Base-by-base conservation (phyloP, 1,139 yeast species). In the Debaryomycetaceae sp. region DNA sequence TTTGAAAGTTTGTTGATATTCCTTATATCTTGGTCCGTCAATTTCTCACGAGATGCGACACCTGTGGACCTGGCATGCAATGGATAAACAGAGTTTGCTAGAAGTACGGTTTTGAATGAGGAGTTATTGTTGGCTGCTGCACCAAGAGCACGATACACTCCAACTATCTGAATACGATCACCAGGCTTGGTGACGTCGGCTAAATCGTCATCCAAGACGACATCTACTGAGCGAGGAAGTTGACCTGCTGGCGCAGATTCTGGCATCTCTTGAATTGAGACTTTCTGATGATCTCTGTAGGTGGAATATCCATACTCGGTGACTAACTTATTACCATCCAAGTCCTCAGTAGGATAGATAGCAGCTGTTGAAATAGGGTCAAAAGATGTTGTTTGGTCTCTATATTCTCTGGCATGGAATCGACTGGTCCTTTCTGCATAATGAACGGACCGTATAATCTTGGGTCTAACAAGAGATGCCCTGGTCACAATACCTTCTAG, bases 221-320 rank as follows among this genome's bases (percentile, higher is more conserved):
- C 87, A 60, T 93, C 99, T 36, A 93, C 80, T 2, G 96, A 84
- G 54, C 99, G 76, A 37, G 99, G 99, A 51, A 93, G 75, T 66
- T 93, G 99, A 48, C 99, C 99, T 1, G 98, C 96, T 14, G 99
- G 99, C 0, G 99, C 97, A 54, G 86, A 79, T 68, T 93, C 99
- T 1, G 99, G 99, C 93, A 95, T 88, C 69, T 93, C 99, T 66
- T 93, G 99, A 35, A 93, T 86, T 0, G 97, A 83, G 34, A 93
- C 78, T 39, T 90, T 87, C 67, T 93, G 99, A 61, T 93, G 97
- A 66, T 93, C 99, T 56, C 93, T 78, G 63, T 89, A 93, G 20
- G 96, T 89, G 20, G 95, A 86, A 61, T 84, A 87, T 4, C 99
- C 99, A 60, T 88, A 93, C 62, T 93, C 99, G 0, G 97, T 91